Base-by-base conservation (phyloP, 345 rosid species). In the Excoecaria agallocha region DNA sequence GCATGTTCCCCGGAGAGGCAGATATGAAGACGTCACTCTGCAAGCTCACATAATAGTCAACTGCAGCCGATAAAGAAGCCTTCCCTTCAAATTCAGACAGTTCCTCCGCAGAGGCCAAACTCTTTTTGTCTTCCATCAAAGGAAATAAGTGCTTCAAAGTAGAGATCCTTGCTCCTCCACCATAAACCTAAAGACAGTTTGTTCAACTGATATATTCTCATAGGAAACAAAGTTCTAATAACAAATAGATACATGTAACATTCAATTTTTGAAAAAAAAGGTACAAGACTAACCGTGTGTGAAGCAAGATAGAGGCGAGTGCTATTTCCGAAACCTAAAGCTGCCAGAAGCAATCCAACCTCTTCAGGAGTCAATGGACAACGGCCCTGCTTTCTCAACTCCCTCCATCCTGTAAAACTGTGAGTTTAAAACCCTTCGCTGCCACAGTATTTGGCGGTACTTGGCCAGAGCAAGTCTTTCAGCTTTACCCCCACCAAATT, bases 1-100 rank as follows among this genome's bases (percentile, higher is more conserved):
- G 98, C 99, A 96, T 96, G 78, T 96, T 96, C 74, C 98, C 97
- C 12, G 93, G 99, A 66, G 98, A 96, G 37, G 99, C 95, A 6
- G 98, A 91, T 74, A 96, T 84, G 82, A 93, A 95, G 71, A 95
- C 83, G 79, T 95, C 89, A 12, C 98, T 95, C 69, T 91, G 91
- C 98, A 91, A 85, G 77, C 92, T 85, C 16, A 93, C 86, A 60
- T 93, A 90, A 82, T 96, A 96, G 77, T 96, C 97, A 35, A 96
- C 86, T 35, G 98, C 98, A 59, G 99, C 97, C 76, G 91, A 74
- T 51, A 96, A 80, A 54, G 97, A 96, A 69, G 99, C 97, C 87
- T 87, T 96, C 72, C 96, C 91, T 78, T 87, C 89, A 76, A 93
- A 87, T 64, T 69, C 73, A 66, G 84, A 84, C 69, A 90, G 83